Percentiles rank a stretch among this genome's conserved stretches.
Conservation (phyloP, 2,329 filamentous ascomycete genomes). For the Alternaria triticimaculans region DNA sequence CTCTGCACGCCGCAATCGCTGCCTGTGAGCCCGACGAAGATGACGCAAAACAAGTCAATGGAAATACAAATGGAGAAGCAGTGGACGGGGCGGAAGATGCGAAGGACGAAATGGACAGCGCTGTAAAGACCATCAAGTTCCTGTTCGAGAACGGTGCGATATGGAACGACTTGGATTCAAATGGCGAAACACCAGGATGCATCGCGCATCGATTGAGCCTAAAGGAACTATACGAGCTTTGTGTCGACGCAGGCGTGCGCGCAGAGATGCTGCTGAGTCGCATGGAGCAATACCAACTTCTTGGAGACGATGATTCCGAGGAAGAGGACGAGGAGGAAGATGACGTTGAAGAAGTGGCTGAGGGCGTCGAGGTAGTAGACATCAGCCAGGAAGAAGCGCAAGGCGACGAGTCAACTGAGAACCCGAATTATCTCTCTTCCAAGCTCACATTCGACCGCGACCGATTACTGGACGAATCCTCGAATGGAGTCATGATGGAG, state of each 20-base stretch:
- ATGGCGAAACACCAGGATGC: constrained; percentile 91
- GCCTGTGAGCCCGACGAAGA: constrained; percentile 52
- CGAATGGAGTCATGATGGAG: constrained; percentile 62
- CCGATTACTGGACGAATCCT: constrained; percentile 55
- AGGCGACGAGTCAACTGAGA: constrained; percentile 49
- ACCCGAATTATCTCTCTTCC: constrained; percentile 57
- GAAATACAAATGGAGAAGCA: constrained; percentile 30
- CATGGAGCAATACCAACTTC: constrained; percentile 79
- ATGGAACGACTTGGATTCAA: constrained; percentile 92
- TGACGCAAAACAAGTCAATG: constrained; percentile 41
- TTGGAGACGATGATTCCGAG: constrained; percentile 64
- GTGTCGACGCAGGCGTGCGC: constrained; percentile 87
- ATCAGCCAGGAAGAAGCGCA: constrained; percentile 32
- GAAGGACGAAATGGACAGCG: constrained; percentile 57
- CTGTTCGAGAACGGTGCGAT: constrained; percentile 89
- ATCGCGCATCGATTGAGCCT: constrained; percentile 74
- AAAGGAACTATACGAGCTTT: constrained; percentile 75
- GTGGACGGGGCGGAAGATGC: constrained; percentile 37
- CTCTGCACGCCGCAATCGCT: constrained; percentile 89
- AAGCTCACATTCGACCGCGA: constrained; percentile 56
- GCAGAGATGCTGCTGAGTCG: constrained; percentile 86
- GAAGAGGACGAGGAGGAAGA: constrained; percentile 58
- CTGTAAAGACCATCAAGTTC: constrained; percentile 72
- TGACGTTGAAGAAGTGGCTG: constrained; percentile 37
- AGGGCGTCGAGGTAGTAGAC: constrained; percentile 33